Conservation (phyloP, 768 basidiomycete species). For the Gloeostereum incarnatum region DNA sequence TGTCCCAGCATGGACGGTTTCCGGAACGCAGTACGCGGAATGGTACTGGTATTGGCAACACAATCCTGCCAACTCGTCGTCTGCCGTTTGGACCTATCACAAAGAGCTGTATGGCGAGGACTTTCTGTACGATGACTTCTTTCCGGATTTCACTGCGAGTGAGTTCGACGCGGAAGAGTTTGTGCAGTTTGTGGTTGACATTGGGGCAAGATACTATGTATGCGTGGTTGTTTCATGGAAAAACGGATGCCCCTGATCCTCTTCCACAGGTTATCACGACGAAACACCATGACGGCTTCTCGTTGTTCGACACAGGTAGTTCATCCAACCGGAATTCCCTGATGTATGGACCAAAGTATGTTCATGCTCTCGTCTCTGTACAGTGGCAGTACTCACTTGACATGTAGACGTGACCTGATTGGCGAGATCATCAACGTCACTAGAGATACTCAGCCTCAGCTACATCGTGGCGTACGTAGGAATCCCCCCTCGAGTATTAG, state of each 20-base stretch:
- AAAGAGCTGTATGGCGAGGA: constrained; percentile 13
- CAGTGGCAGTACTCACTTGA: too few species aligned
- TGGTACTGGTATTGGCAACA: constrained; percentile 9
- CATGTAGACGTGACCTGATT: constrained; percentile 24
- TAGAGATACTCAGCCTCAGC: constrained; percentile 11
- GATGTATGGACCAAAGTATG: constrained; percentile 26
- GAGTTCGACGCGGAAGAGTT: constrained; percentile 18
- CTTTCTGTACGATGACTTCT: constrained; percentile 38
- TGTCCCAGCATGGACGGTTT: constrained; percentile 21
- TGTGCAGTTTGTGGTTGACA: constrained; percentile 5
- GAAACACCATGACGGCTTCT: constrained; percentile 42
- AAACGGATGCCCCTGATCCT: not conserved
- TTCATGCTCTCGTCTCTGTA: too few species aligned
- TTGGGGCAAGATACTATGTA: constrained; percentile 6
- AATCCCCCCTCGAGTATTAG: too few species aligned
- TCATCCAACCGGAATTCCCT: constrained; percentile 29
- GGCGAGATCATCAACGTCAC: constrained; percentile 30
- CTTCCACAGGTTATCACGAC: constrained; percentile 8
- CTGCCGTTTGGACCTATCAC: constrained; percentile 11
- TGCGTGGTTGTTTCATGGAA: not conserved
- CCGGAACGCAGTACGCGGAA: constrained; percentile 7
- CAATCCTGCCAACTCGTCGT: constrained; percentile 7
- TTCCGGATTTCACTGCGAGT: constrained; percentile 31
- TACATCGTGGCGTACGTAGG: constrained; percentile 1
- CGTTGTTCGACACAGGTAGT: constrained; percentile 32